Evolutionary conservation across 148 eudicot species (phyloP).

Genomic region (Persicaria tinctoria): DNA sequence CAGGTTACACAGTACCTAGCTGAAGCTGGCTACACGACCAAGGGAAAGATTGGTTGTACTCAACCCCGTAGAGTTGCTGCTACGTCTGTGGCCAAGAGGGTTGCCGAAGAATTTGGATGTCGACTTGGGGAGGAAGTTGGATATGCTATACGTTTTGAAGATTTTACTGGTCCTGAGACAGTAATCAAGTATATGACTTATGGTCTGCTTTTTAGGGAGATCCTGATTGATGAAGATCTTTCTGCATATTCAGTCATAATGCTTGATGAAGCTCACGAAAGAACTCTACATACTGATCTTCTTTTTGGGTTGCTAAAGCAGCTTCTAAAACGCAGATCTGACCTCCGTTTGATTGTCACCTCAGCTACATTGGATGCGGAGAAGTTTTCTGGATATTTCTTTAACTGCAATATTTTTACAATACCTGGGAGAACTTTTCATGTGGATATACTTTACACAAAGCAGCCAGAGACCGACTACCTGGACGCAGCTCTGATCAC

Average conservation of each 20-base stretch:
- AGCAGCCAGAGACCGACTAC: slow-evolving; percentile 80
- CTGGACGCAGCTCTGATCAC: slow-evolving; percentile 75
- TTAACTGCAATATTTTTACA: slow-evolving; percentile 68
- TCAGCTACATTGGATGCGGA: slow-evolving; percentile 92
- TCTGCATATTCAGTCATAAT: slow-evolving; percentile 77
- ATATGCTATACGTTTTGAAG: slow-evolving; percentile 90
- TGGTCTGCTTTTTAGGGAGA: slow-evolving; percentile 90
- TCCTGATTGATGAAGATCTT: slow-evolving; percentile 62
- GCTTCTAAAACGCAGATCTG: slow-evolving; percentile 66
- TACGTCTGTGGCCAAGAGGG: slow-evolving; percentile 93
- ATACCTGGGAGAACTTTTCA: slow-evolving; percentile 88
- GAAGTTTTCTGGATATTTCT: slow-evolving; percentile 87
- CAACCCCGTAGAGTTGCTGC: slow-evolving; percentile 99
- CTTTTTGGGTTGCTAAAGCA: slow-evolving; percentile 77
- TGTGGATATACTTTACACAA: slow-evolving; percentile 72
- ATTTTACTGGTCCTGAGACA: slow-evolving; percentile 87
- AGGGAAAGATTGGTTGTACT: slow-evolving; percentile 84
- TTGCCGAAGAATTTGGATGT: slow-evolving; percentile 92
- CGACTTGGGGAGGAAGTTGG: slow-evolving; percentile 97
- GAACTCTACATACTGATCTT: slow-evolving; percentile 90
- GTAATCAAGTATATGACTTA: slow-evolving; percentile 95
- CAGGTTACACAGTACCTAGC: slow-evolving; percentile 93
- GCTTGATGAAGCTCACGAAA: slow-evolving; percentile 99
- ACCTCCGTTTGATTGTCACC: slow-evolving; percentile 78
- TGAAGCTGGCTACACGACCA: slow-evolving; percentile 89